Base-by-base conservation (phyloP, 2,329 filamentous ascomycete genomes). In the Alternaria triticimaculans region DNA sequence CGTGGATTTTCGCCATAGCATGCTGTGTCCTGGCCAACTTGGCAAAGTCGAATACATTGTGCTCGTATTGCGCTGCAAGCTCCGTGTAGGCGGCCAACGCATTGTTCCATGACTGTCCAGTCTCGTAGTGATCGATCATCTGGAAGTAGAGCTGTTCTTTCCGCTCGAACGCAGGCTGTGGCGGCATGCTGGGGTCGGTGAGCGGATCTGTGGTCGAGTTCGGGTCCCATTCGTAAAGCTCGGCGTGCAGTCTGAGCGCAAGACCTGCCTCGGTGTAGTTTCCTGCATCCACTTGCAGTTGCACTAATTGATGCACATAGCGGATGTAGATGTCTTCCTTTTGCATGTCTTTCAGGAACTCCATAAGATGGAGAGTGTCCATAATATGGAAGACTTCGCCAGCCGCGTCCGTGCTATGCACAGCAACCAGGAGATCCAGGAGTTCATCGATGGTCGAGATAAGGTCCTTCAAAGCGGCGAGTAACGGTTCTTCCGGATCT, bases 311-410 rank as follows among this genome's bases (percentile, higher is more conserved):
- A 76, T 98, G 95, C 14, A 98, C 94, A 74, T 98, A 97, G 68
- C 94, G 91, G 68, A 97, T 92, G 79, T 97, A 98, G 61, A 97
- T 97, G 74, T 97, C 94, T 78, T 97, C 94, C 76, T 97, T 97
- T 70, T 96, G 92, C 91, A 97, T 97, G 76, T 97, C 94, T 69
- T 94, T 92, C 71, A 98, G 86, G 81, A 97, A 98, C 72, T 97
- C 93, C 94, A 98, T 97, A 25, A 98, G 84, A 60, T 93, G 89
- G 55, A 98, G 83, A 1, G 93, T 93, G 78, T 97, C 94, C 80
- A 97, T 92, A 68, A 97, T 92, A 64, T 92, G 89, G 8, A 91
- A 91, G 2, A 92, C 90, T 75, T 97, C 93, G 48, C 89, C 91
- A 5, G 85, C 87, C 41, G 84, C 86, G 57, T 92, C 92, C 1